Percentiles rank a stretch among this genome's conserved stretches.
Conservation (phyloP, 2,329 filamentous ascomycete species). For the Aspergillus thermomutatus region DNA sequence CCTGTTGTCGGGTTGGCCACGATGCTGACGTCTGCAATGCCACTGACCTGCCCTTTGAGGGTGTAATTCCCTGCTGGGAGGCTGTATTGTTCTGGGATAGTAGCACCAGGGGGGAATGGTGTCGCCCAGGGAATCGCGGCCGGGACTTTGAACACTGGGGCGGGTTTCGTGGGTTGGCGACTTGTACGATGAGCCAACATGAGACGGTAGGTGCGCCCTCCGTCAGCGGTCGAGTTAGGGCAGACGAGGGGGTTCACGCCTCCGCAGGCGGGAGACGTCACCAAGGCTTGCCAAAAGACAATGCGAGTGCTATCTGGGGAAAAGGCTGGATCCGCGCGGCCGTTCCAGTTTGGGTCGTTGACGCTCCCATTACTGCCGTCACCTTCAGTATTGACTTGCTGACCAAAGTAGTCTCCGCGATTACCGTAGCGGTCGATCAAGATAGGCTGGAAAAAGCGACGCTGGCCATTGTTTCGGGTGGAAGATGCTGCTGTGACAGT, state of each 20-base stretch:
- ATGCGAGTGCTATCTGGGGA: slow-evolving; percentile 41
- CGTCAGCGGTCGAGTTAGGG: slow-evolving; percentile 37
- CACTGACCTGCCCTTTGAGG: slow-evolving; percentile 10
- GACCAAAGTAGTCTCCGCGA: slow-evolving; percentile 44
- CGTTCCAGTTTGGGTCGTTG: slow-evolving; percentile 51
- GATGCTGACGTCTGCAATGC: slow-evolving; percentile 9
- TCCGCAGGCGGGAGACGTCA: slow-evolving; percentile 41
- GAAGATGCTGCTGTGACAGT: slow-evolving; percentile 34
- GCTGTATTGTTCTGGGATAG: not conserved
- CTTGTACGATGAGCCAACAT: slow-evolving; percentile 42
- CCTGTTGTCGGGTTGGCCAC: not conserved
- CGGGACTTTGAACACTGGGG: slow-evolving; percentile 22
- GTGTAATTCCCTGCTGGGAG: slow-evolving; percentile 13
- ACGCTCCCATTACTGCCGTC: slow-evolving; percentile 33
- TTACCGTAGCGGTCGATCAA: slow-evolving; percentile 46
- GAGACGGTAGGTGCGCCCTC: slow-evolving; percentile 38
- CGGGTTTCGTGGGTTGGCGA: slow-evolving; percentile 24
- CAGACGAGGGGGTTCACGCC: slow-evolving; percentile 44
- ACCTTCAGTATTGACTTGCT: slow-evolving; percentile 40
- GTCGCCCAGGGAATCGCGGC: slow-evolving; percentile 18
- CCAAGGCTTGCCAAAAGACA: slow-evolving; percentile 42
- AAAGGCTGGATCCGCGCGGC: slow-evolving; percentile 39
- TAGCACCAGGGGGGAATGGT: slow-evolving; percentile 6
- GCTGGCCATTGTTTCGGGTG: slow-evolving; percentile 45
- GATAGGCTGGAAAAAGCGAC: slow-evolving; percentile 48